These are phyloP conservation scores for Mycena floridula DNA, from an alignment of 768 basidiomycete species.

Conservation along the genomic window DNA sequence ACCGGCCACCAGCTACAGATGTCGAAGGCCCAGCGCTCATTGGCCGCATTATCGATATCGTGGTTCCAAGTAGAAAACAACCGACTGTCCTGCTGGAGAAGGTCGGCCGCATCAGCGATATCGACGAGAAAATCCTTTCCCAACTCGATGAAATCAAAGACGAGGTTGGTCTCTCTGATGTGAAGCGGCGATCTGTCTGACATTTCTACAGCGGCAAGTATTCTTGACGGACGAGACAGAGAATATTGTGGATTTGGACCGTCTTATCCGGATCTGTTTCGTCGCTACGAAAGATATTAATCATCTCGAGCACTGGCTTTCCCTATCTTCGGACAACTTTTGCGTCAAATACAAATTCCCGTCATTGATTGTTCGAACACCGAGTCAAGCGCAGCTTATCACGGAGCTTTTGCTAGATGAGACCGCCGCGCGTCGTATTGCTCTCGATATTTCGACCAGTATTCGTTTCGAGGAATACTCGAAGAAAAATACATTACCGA, in stretches of 20 bases:
- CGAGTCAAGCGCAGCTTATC: slow-evolving; percentile 19
- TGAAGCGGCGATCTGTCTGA: background rate
- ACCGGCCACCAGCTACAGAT: slow-evolving; percentile 25
- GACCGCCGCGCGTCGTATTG: slow-evolving; percentile 32
- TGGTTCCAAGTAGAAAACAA: slow-evolving; percentile 12
- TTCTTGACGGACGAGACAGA: slow-evolving; percentile 48
- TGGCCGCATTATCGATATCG: slow-evolving; percentile 41
- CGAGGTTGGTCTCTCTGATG: slow-evolving; percentile 36
- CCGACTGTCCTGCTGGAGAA: slow-evolving; percentile 27
- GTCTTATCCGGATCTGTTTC: slow-evolving; percentile 42
- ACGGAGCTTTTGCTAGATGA: slow-evolving; percentile 35
- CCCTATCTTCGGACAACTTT: slow-evolving; percentile 51
- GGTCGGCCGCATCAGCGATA: slow-evolving; percentile 43
- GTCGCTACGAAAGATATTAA: slow-evolving; percentile 33
- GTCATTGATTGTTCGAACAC: slow-evolving; percentile 32
- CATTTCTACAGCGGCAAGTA: slow-evolving; percentile 44
- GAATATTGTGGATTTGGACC: slow-evolving; percentile 21
- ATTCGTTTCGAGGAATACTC: slow-evolving; percentile 25
- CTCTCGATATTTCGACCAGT: slow-evolving; percentile 22
- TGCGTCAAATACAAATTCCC: slow-evolving; percentile 49
- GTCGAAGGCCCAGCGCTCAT: slow-evolving; percentile 46
- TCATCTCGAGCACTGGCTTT: slow-evolving; percentile 38
- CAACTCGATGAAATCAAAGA: slow-evolving; percentile 40
- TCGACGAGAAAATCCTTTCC: slow-evolving; percentile 28
- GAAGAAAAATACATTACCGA: slow-evolving; percentile 19